Base-by-base conservation (phyloP, 306 rosid genomes). In the Quercus agrifolia region DNA sequence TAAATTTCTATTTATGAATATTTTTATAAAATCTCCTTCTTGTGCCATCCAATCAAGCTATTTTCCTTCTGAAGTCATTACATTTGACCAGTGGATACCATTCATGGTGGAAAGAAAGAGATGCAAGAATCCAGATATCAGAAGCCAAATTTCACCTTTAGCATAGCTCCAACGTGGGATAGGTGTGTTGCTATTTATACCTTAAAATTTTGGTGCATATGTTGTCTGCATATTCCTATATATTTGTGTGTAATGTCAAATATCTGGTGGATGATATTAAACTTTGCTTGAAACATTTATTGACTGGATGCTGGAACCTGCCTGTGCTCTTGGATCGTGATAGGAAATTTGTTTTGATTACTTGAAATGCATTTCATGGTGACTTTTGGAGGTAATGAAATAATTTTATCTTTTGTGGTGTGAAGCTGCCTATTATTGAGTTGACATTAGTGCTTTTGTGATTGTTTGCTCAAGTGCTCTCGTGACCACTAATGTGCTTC, bases 91-190 rank as follows among this genome's bases (percentile, higher is more conserved):
- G 80, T 91, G 92, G 98, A 38, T 72, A 20, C 88, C 85, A 52
- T 93, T 73, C 77, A 77, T 27, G 51, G 86, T 71, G 97, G 91
- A 81, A 91, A 90, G 86, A 92, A 90, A 64, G 96, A 89, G 74
- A 87, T 33, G 79, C 87, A 86, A 56, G 97, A 87, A 74, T 88
- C 95, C 69, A 19, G 74, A 56, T 83, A 77, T 76, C 90, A 91
- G 84, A 88, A 90, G 85, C 91, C 91, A 79, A 85, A 90, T 76
- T 89, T 86, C 59, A 80, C 87, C 54, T 88, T 95, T 68, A 79
- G 87, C 87, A 89, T 94, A 3, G 94, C 97, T 80, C 99, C 99
- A 56, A 89, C 87, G 82, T 95, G 99, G 99, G 99, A 95, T 77
- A 93, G 95, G 98, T 92, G 73, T 64, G 92, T 89, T 81, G 57